Evolutionary conservation across 768 basidiomycete species (phyloP), one percentile per base, ranked within the genome.

Genomic region (Pleurotus pulmonarius): DNA sequence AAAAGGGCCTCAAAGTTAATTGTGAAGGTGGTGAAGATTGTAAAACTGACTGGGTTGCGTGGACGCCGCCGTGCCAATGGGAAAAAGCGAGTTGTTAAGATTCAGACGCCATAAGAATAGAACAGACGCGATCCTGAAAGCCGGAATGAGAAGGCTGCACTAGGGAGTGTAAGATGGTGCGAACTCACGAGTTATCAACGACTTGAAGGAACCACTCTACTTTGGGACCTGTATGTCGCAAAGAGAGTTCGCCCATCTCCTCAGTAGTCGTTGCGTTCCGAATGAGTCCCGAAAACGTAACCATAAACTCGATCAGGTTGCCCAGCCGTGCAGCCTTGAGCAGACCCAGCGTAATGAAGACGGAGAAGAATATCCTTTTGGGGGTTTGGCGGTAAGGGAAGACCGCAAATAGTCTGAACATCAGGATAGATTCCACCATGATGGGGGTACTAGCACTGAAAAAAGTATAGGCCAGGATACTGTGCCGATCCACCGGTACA

Each of bases 341-440:
- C 1, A 66, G 38, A 18, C 46, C 47, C 4, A 62, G 59, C 24
- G 60, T 52, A 4, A 57, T 58, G 22, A 65, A 59, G 16, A 67
- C 62, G 29, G 56, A n/a, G 43, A 57, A 47, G 25, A 57, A 56
- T 7, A 13, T 54, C 11, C 3, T 22, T 26, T 39, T 56, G 4
- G 61, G 53, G 6, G 58, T 60, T 20, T 52, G 39, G 37, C 46
- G 55, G 22, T 38, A 56, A 16, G 65, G 66, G 47, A 58, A 66
- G 13, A 65, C 61, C 12, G 61, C 65, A 29, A 47, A 56, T 15
- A 66, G 49, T 9, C 67, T 55, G 26, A 68, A 56, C 38, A 65
- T 29, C 15, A 68, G 58, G 47, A 68, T 62, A n/a, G 59, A 66
- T 40, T 68, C 67, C 51, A 63, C 65, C 34, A 66, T 37, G 24